Evolutionary conservation across 169 alveolate genomes (phyloP), one percentile per base, ranked within the genome.

Genomic region (Plasmodium relictum): DNA sequence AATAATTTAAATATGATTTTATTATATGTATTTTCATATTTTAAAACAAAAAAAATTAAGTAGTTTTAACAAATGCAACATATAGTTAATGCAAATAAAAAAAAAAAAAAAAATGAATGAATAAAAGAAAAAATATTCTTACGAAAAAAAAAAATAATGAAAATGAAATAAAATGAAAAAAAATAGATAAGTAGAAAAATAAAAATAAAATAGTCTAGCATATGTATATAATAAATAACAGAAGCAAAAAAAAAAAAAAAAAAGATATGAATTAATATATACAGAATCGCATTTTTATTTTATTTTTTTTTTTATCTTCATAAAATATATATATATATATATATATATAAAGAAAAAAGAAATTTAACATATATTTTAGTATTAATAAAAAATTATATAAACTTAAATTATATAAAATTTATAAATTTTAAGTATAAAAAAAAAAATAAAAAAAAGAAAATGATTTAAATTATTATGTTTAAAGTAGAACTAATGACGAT

Each of bases 401-500:
- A 31, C 39, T 31, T 31, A 31, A 31, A 2, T 31, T 31, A 2
- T 31, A 31, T 31, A 31, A n/a, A n/a, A n/a, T n/a, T n/a, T n/a
- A n/a, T n/a, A n/a, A n/a, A n/a, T n/a, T n/a, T n/a, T 31, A 22
- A 20, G 12, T 26, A 44, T 14, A 24, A 31, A 54, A 16, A 42
- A 45, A 56, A 10, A 12, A 0, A 20, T 26, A 54, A 10, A 16
- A 39, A 26, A 73, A 73, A 16, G 14, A n/a, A 56, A 12, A 37
- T 56, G 59, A 52, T 45, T 56, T 41, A 58, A 22, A 26, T 24
- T 10, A 22, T 44, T n/a, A 18, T 6, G 16, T 45, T 22, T 24
- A 2, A n/a, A 41, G 39, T 39, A 5, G 16, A 45, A 44, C 50
- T 3, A 70, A 70, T 70, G 83, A 66, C 83, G 22, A n/a, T 70